A percentile compares a stretch with the other conserved stretches of the same genome.
phyloP scores from a whole-genome alignment of 192 early-diverging fungal species.

The Podochytrium sp. region DNA sequence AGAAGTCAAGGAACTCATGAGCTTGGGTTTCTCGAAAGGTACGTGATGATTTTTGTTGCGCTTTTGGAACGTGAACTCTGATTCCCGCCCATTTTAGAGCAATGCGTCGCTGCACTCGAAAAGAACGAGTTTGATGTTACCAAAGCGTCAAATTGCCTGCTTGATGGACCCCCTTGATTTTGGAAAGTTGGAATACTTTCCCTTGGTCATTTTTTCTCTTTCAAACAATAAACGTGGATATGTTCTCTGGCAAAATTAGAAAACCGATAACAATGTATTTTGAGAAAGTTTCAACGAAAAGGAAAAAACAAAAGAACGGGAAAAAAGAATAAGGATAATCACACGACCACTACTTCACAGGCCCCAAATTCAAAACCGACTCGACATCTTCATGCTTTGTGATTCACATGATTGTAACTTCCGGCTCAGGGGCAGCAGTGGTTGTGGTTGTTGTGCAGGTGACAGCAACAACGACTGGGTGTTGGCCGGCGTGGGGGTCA shows the following conservation, averaged over 20 bases:
- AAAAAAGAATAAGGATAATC: neutral
- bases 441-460: neutral
- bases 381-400: no score
- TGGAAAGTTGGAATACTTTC: neutral
- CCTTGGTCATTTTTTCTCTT: neutral
- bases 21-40: slow-evolving; percentile 50
- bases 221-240: neutral
- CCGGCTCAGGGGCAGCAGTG: no score
- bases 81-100: slow-evolving; percentile 24
- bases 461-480: neutral
- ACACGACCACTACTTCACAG: neutral
- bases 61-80: neutral
- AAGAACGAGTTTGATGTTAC: slow-evolving; percentile 43
- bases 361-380: neutral
- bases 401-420: no score
- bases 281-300: neutral
- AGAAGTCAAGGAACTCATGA: slow-evolving; percentile 45
- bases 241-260: neutral
- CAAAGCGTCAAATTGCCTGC: slow-evolving; percentile 37
- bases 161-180: neutral
- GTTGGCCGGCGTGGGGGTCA: neutral
- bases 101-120: slow-evolving; percentile 44
- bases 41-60: neutral
- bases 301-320: neutral
- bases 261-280: neutral